Evolutionary conservation across 106 monocot genomes (phyloP).

Genomic region (Dioscorea dumetorum): DNA sequence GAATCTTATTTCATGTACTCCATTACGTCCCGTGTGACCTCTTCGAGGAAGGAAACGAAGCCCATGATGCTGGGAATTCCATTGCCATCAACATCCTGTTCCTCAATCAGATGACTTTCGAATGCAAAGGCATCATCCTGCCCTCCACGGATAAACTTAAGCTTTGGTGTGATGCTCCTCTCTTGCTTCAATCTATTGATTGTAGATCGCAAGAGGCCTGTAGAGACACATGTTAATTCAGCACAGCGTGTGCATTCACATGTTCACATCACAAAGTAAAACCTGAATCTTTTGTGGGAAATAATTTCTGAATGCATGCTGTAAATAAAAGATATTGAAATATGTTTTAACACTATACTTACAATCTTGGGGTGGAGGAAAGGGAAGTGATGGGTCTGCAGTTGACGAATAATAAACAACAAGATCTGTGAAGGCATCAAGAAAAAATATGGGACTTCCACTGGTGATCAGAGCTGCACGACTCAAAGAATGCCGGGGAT

Average conservation of each 20-base stretch:
- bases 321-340: no score
- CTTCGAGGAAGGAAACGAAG: conserved; percentile 85
- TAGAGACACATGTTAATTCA: background rate
- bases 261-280: no score
- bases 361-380: conserved; percentile 97
- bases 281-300: no score
- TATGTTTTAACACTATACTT: conserved; percentile 13
- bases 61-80: conserved; percentile 34
- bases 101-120: conserved; percentile 89
- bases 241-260: no score
- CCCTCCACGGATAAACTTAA: conserved; percentile 72
- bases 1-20: conserved; percentile 64
- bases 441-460: conserved; percentile 85
- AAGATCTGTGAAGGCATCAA: conserved; percentile 86
- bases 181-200: conserved; percentile 86
- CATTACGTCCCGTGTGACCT: conserved; percentile 37
- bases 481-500: conserved; percentile 77
- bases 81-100: conserved; percentile 78
- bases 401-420: conserved; percentile 87
- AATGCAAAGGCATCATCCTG: conserved; percentile 71
- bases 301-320: no score
- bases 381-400: conserved; percentile 69
- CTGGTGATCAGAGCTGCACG: conserved; percentile 91
- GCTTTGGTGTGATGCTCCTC: conserved; percentile 85
- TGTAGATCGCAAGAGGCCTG: conserved; percentile 65